Base-by-base conservation (phyloP, 1,139 yeast genomes). In the Eremothecium cymbalariae region DNA sequence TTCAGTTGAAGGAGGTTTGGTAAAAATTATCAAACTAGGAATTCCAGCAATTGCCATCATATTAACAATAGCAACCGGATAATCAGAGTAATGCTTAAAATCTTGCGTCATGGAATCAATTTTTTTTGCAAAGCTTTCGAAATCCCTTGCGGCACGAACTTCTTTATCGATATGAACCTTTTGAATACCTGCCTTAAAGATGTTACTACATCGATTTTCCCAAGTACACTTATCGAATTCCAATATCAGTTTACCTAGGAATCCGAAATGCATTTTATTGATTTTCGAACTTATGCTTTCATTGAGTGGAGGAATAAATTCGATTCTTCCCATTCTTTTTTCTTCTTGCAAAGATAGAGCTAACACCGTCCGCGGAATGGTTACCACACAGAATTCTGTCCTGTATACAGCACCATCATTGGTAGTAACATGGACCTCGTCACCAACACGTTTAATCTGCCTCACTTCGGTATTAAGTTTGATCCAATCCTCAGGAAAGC, bases 281-380 rank as follows among this genome's bases (percentile, higher is more conserved):
- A 82, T 55, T 0, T 84, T 66, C 0, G 60, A 60, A 2, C 46
- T 42, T 12, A 83, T 61, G 0, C 50, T 43, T 1, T 30, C 8
- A 0, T 90, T 86, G 15, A 84, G 60, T 2, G 63, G 55, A 0
- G 93, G 90, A 1, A 47, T 50, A 72, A 88, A 84, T 29, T 57
- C 56, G 26, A 84, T 71, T 25, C 49, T 50, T 4, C 57, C 57
- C 14, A 25, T 33, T 0, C 70, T 68, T 11, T 67, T 65, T 14
- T 60, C 49, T 31, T 58, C 58, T 3, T 46, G 47, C 33, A 59
- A 47, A 0, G 57, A 49, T 6, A 65, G 44, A 6, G 64, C 65
- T 28, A 84, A 60, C 7, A 81, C 64, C 33, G 88, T 79, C 41
- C 79, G 80, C 0, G 95, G 95, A 8, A 80, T 75, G 0, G 94